Conservation (phyloP, 441 rosid genomes). For the Erodium texanum region DNA sequence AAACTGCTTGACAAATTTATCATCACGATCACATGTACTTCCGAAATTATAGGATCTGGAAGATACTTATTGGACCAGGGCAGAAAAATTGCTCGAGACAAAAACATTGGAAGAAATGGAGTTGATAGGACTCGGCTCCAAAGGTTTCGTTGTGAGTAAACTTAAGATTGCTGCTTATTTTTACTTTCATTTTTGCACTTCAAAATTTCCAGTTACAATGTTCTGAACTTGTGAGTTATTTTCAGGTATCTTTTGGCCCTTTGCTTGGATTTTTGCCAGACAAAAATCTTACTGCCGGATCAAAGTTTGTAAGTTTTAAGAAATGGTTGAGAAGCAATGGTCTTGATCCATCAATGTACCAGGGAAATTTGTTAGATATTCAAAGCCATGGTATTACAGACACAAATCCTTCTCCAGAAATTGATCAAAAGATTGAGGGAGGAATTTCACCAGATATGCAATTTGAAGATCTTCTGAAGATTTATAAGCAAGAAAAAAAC, state of each 20-base stretch:
- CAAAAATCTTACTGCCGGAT: constrained; percentile 63
- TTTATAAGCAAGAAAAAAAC: constrained; percentile 74
- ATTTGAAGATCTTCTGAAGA: constrained; percentile 69
- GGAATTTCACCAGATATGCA: constrained; percentile 57
- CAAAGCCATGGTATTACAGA: constrained; percentile 42
- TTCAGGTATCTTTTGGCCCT: constrained; percentile 77
- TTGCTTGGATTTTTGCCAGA: constrained; percentile 81
- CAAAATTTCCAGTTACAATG: constrained; percentile 10
- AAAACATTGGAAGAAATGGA: constrained; percentile 61
- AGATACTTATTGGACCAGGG: constrained; percentile 60
- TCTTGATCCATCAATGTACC: constrained; percentile 64
- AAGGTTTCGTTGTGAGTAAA: constrained; percentile 74
- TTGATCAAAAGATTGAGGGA: constrained; percentile 20
- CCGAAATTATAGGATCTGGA: constrained; percentile 40
- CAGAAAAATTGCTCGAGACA: constrained; percentile 45
- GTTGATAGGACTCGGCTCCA: constrained; percentile 59
- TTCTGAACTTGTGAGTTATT: constrained; percentile 17
- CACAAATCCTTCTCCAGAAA: constrained; percentile 32
- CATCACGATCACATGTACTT: constrained; percentile 17
- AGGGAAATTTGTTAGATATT: constrained; percentile 49
- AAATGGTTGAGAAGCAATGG: constrained; percentile 87
- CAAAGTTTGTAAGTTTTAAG: constrained; percentile 82
- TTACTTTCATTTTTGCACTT: constrained; percentile 13
- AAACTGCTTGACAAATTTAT: constrained; percentile 5
- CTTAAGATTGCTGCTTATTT: constrained; percentile 1